A percentile compares a stretch with the other conserved stretches of the same genome.
Conservation (phyloP, 2,329 filamentous ascomycete species). For the Colletotrichum sp. region DNA sequence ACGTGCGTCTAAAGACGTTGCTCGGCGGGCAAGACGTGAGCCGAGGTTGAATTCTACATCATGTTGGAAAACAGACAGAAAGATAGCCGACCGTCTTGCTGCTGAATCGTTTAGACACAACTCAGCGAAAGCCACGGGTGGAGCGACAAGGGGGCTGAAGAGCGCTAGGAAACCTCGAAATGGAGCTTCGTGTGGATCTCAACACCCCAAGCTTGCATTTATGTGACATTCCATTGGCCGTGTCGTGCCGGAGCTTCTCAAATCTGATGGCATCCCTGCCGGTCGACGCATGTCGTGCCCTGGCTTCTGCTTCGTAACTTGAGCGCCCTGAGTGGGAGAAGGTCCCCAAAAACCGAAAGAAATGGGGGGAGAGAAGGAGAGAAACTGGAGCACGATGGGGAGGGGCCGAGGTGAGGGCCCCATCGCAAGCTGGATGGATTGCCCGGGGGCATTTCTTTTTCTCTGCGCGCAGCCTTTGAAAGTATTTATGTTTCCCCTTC, state of each 20-base stretch:
- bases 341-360: not conserved
- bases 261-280: not conserved
- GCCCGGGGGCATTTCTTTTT: not conserved
- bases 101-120: not conserved
- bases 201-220: constrained; percentile 16
- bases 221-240: constrained; percentile 1
- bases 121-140: not conserved
- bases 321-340: constrained; percentile 12
- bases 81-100: not conserved
- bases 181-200: constrained; percentile 18
- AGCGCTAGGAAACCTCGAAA: constrained; percentile 1
- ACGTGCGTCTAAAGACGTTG: not conserved
- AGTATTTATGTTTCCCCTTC: constrained; percentile 10
- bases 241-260: constrained; percentile 7
- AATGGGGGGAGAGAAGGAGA: not conserved
- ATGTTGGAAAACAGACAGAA: not conserved
- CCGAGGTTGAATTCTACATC: not conserved
- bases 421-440: not conserved
- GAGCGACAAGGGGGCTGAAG: not conserved
- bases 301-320: constrained; percentile 19
- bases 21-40: not conserved
- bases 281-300: constrained; percentile 12
- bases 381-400: not conserved
- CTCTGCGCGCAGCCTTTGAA: not conserved
- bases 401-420: constrained; percentile 17